These are phyloP conservation scores for Lipomyces lipofer DNA, from an alignment of 805 yeast genomes.

Conservation along the genomic window DNA sequence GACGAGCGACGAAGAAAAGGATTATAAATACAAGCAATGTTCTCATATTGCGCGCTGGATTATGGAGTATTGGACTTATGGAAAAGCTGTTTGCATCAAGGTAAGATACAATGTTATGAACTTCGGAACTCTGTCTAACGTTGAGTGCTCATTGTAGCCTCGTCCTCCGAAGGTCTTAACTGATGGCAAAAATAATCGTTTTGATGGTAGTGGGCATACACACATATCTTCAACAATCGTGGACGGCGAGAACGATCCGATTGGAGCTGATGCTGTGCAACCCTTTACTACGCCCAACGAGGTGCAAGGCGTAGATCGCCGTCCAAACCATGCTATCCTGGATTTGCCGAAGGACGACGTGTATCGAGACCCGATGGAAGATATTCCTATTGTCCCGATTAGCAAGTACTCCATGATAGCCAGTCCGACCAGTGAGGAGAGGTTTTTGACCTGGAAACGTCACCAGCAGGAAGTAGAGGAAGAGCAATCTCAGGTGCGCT, in stretches of 20 bases:
- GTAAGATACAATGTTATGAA: background rate
- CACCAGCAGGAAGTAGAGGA: background rate
- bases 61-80: constrained; percentile 74
- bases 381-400: constrained; percentile 38
- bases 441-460: constrained; percentile 3
- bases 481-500: background rate
- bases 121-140: too few relatives aligned
- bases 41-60: constrained; percentile 70
- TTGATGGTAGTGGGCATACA: too few relatives aligned
- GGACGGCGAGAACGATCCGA: background rate
- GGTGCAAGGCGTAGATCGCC: constrained; percentile 5
- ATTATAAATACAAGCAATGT: constrained; percentile 67
- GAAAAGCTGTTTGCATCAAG: constrained; percentile 56
- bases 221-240: background rate
- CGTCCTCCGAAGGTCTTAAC: constrained; percentile 45
- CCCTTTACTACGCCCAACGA: too few relatives aligned
- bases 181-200: constrained; percentile 17
- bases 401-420: constrained; percentile 26
- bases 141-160: too few relatives aligned
- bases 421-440: constrained; percentile 7
- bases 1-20: constrained; percentile 74
- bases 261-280: too few relatives aligned
- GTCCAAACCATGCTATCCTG: constrained; percentile 16
- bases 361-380: constrained; percentile 40
- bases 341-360: constrained; percentile 13